Evolutionary conservation across 2,329 filamentous ascomycete species (phyloP).

Genomic region (Juglanconis juglandina): DNA sequence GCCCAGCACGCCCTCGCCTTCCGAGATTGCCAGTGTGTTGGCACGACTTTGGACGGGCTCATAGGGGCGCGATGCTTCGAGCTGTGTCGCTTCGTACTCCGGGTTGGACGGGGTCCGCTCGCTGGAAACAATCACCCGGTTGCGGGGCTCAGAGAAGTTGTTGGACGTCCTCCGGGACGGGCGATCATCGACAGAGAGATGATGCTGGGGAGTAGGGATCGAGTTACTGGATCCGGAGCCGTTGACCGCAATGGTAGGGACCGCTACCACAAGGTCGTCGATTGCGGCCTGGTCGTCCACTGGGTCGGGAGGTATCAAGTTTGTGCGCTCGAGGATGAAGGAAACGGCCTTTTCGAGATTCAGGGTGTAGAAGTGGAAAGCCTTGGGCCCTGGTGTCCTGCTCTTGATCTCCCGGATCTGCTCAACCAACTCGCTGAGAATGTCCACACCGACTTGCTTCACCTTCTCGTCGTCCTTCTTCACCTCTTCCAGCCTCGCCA

Average conservation of each 20-base stretch:
- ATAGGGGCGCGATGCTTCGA: conserved; percentile 72
- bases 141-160: conserved; percentile 79
- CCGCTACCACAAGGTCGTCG: conserved; percentile 42
- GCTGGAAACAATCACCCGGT: conserved; percentile 78
- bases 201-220: conserved; percentile 7
- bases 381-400: conserved; percentile 59
- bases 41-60: conserved; percentile 72
- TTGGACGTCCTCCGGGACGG: conserved; percentile 66
- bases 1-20: conserved; percentile 84
- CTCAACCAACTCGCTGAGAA: conserved; percentile 79
- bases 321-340: conserved; percentile 80
- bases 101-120: conserved; percentile 52
- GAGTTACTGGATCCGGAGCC: conserved; percentile 37
- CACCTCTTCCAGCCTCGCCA: conserved; percentile 67
- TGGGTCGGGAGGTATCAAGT: conserved; percentile 66
- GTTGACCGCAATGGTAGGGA: conserved; percentile 51
- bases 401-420: conserved; percentile 64
- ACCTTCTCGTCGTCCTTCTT: conserved; percentile 78
- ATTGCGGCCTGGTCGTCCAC: conserved; percentile 49
- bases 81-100: conserved; percentile 69
- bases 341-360: conserved; percentile 96
- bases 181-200: background rate
- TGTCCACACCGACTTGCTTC: conserved; percentile 75
- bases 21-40: conserved; percentile 87
- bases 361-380: conserved; percentile 96